These are phyloP conservation scores for Plasmodium inui DNA, from an alignment of 169 alveolate genomes.

Conservation along the genomic window DNA sequence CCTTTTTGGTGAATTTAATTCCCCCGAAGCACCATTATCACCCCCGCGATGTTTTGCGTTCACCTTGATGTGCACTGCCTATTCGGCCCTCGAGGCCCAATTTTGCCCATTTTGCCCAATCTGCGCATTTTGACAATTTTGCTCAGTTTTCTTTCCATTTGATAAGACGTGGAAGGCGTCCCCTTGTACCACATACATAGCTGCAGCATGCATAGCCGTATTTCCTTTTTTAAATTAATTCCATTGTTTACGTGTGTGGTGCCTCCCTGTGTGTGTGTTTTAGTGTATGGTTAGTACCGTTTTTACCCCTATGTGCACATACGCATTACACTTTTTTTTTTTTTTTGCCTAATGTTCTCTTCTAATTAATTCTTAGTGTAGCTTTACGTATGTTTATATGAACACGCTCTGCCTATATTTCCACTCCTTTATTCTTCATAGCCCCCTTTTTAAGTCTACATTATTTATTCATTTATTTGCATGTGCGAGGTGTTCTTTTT, in stretches of 20 bases:
- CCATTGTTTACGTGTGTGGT: neutral
- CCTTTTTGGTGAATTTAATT: neutral
- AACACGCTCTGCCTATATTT: neutral
- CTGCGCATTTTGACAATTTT: too few species aligned
- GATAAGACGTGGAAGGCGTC: neutral
- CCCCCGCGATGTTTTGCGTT: neutral
- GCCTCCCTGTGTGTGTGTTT: slow-evolving; percentile 3
- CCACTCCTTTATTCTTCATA: neutral
- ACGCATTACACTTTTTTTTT: neutral
- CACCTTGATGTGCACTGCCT: neutral
- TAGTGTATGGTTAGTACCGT: neutral
- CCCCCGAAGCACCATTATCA: neutral
- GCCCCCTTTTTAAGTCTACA: slow-evolving; percentile 8
- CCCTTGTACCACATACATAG: neutral
- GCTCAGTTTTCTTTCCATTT: too few species aligned
- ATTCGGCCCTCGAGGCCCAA: neutral
- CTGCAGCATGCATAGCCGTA: neutral
- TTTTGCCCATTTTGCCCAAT: neutral
- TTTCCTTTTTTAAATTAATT: neutral
- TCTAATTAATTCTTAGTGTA: neutral
- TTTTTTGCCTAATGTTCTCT: neutral
- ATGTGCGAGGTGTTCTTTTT: slow-evolving; percentile 41
- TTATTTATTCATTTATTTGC: neutral
- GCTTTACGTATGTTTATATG: neutral
- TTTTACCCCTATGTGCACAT: neutral